Conservation (phyloP, 495 filamentous ascomycete genomes). For the Pyrenula massariospora region DNA sequence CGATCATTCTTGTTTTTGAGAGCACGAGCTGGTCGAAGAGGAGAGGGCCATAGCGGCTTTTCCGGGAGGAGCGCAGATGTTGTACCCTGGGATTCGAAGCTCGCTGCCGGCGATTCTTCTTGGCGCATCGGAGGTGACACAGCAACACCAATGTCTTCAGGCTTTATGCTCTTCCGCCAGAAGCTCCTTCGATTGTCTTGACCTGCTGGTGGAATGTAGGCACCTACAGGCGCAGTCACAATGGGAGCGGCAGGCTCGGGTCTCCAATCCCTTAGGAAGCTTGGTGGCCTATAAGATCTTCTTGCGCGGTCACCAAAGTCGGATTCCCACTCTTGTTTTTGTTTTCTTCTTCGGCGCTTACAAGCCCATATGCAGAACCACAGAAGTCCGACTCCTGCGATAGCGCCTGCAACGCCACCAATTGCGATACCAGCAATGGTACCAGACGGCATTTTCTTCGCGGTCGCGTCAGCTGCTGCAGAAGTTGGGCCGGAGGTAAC, state of each 20-base stretch:
- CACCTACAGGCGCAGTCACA: neutral
- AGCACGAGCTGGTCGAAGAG: neutral
- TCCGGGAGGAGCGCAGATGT: neutral
- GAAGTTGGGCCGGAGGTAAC: slow-evolving; percentile 5
- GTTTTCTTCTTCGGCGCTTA: slow-evolving; percentile 1
- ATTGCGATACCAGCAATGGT: slow-evolving; percentile 12
- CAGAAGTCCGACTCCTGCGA: slow-evolving; percentile 8
- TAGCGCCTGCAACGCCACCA: slow-evolving; percentile 9
- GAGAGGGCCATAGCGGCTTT: neutral
- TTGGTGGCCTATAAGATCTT: neutral
- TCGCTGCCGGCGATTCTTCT: neutral
- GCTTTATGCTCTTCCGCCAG: slow-evolving; percentile 7
- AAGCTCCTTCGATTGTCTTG: slow-evolving; percentile 8
- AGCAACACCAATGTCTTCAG: slow-evolving; percentile 11
- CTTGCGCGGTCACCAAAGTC: slow-evolving; percentile 9
- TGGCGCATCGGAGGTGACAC: slow-evolving; percentile 1
- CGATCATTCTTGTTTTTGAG: neutral
- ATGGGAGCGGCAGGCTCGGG: slow-evolving; percentile 2
- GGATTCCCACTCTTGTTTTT: slow-evolving; percentile 7
- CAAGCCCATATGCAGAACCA: slow-evolving; percentile 9
- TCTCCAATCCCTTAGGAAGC: slow-evolving; percentile 4
- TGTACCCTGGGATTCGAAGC: neutral
- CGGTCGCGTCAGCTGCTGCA: neutral
- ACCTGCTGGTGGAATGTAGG: neutral
- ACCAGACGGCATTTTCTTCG: neutral